These are phyloP conservation scores for Penicillium paxilli DNA, from an alignment of 495 filamentous ascomycete genomes.

Conservation along the genomic window DNA sequence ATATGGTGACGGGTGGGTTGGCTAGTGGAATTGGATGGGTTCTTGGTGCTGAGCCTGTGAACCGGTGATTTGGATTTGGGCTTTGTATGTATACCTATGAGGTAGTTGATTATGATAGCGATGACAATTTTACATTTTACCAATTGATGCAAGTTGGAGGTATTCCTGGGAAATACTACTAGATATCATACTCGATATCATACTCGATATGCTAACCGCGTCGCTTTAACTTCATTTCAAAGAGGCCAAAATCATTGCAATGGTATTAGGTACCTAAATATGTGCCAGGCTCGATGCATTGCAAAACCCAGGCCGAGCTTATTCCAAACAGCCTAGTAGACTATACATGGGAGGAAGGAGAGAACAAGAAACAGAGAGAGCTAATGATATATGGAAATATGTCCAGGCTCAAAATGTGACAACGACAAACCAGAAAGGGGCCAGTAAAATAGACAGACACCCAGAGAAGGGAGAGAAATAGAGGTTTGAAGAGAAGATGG, in stretches of 20 bases:
- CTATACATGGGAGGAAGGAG: background rate
- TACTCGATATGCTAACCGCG: too few relatives aligned
- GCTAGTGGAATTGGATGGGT: slow-evolving; percentile 87
- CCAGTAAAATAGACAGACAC: background rate
- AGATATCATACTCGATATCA: too few relatives aligned
- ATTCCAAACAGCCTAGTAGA: slow-evolving; percentile 1
- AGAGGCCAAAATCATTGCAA: too few relatives aligned
- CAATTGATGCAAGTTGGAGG: too few relatives aligned
- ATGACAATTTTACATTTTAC: slow-evolving; percentile 2
- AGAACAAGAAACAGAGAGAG: slow-evolving; percentile 1
- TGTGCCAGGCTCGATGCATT: slow-evolving; percentile 11
- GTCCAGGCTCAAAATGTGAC: slow-evolving; percentile 23
- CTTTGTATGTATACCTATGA: slow-evolving; percentile 5
- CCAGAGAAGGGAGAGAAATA: background rate
- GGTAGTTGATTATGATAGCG: slow-evolving; percentile 1
- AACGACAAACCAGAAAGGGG: background rate
- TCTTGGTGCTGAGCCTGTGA: slow-evolving; percentile 67
- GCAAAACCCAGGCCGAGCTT: slow-evolving; percentile 3
- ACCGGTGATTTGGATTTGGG: slow-evolving; percentile 28
- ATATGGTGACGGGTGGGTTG: slow-evolving; percentile 70
- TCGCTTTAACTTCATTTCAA: too few relatives aligned
- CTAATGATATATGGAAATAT: slow-evolving; percentile 15
- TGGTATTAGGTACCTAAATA: slow-evolving; percentile 25
- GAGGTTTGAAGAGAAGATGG: background rate
- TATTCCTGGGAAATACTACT: too few relatives aligned